Conservation (phyloP, 2,329 filamentous ascomycete species). For the Stachybotrys elegans region DNA sequence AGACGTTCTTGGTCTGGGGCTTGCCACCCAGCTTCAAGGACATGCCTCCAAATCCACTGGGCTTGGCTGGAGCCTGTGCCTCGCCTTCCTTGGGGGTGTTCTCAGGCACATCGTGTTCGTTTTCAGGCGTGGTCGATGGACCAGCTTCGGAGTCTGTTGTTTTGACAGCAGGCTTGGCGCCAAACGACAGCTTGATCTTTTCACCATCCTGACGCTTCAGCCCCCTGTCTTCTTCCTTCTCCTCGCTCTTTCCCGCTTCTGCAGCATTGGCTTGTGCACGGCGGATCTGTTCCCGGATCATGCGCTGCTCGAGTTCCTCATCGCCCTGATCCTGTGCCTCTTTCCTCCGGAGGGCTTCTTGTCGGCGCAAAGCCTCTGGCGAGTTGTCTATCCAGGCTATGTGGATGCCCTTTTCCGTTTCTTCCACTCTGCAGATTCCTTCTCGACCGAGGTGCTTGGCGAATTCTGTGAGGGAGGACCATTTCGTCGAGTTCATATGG, state of each 20-base stretch:
- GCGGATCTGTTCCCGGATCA: constrained; percentile 80
- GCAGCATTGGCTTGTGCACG: constrained; percentile 56
- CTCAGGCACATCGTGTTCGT: constrained; percentile 2
- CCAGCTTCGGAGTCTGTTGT: constrained; percentile 15
- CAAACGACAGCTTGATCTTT: constrained; percentile 69
- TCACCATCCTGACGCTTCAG: constrained; percentile 65
- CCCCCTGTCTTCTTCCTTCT: constrained; percentile 36
- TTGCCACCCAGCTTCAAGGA: constrained; percentile 63
- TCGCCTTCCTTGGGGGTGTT: constrained; percentile 10
- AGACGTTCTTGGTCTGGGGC: constrained; percentile 72
- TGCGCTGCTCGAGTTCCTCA: constrained; percentile 79
- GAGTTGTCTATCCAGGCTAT: constrained; percentile 90
- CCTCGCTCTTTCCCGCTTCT: constrained; percentile 33
- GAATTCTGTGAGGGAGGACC: constrained; percentile 84
- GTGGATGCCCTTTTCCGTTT: constrained; percentile 78
- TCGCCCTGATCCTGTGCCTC: constrained; percentile 87
- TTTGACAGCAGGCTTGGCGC: constrained; percentile 30
- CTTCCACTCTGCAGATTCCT: constrained; percentile 84
- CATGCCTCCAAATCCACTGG: constrained; percentile 33
- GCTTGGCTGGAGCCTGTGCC: constrained; percentile 24
- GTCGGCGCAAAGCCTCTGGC: constrained; percentile 73
- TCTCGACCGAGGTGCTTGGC: constrained; percentile 81
- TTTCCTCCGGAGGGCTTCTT: constrained; percentile 76
- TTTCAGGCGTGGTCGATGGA: constrained; percentile 7
- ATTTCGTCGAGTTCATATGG: constrained; percentile 92